Conservation (phyloP, 495 filamentous ascomycete species). For the Podospora pseudopauciseta region DNA sequence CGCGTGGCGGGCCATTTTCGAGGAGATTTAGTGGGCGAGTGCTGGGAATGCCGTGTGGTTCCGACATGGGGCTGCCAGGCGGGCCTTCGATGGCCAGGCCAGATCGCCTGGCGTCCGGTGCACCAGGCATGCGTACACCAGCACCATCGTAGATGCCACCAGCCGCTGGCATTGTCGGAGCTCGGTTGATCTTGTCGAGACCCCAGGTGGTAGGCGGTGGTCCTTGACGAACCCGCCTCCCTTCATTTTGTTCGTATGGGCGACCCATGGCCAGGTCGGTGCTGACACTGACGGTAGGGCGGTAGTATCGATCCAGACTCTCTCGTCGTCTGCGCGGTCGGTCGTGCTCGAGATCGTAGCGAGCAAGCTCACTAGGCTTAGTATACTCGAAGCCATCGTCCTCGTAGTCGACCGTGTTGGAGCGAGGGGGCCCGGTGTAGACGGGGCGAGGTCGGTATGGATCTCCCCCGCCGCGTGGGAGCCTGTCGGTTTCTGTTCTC, state of each 20-base stretch:
- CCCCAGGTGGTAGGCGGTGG: slow-evolving; percentile 62
- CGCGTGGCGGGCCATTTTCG: slow-evolving; percentile 38
- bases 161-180: slow-evolving; percentile 21
- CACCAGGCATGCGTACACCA: slow-evolving; percentile 39
- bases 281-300: slow-evolving; percentile 60
- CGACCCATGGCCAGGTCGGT: slow-evolving; percentile 49
- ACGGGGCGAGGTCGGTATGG: slow-evolving; percentile 38
- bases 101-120: slow-evolving; percentile 36
- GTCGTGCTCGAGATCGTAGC: slow-evolving; percentile 57
- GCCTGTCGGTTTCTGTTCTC: slow-evolving; percentile 40
- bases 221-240: slow-evolving; percentile 41
- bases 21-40: slow-evolving; percentile 47
- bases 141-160: slow-evolving; percentile 45
- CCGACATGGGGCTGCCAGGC: slow-evolving; percentile 28
- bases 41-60: slow-evolving; percentile 25
- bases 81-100: slow-evolving; percentile 27
- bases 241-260: slow-evolving; percentile 30
- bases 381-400: slow-evolving; percentile 71
- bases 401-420: slow-evolving; percentile 54
- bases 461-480: slow-evolving; percentile 32
- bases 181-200: slow-evolving; percentile 54
- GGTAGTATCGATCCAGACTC: slow-evolving; percentile 56
- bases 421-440: slow-evolving; percentile 33
- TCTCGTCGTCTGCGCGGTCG: slow-evolving; percentile 45
- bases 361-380: slow-evolving; percentile 62